phyloP scores from a whole-genome alignment of 1,139 yeast species.

The Waltiozyma sp. region DNA sequence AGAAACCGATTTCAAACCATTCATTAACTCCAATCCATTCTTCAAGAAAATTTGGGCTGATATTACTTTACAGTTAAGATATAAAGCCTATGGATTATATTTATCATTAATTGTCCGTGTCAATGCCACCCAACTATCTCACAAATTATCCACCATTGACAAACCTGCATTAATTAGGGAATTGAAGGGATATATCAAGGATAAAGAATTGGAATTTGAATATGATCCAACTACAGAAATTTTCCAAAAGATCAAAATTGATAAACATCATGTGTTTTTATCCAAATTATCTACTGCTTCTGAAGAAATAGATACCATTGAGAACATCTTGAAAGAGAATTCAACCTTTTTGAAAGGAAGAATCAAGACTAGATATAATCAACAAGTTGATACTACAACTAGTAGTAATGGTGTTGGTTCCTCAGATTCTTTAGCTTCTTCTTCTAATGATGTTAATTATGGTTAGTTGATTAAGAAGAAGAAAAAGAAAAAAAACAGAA shows the following conservation, averaged over 20 bases:
- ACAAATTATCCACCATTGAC: slow-evolving; percentile 11
- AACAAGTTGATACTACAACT: no score
- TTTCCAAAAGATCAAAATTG: slow-evolving; percentile 6
- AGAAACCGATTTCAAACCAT: slow-evolving; percentile 3
- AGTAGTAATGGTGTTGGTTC: no score
- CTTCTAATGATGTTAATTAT: no score
- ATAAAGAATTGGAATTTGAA: slow-evolving; percentile 8
- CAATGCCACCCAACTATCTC: slow-evolving; percentile 12
- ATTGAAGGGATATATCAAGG: slow-evolving; percentile 8
- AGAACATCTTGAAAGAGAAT: slow-evolving; percentile 4
- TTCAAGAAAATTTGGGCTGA: slow-evolving; percentile 12
- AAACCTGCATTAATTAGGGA: slow-evolving; percentile 8
- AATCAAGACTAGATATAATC: no score
- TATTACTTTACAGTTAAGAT: slow-evolving; percentile 13
- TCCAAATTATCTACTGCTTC: slow-evolving; percentile 11
- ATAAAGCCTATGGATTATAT: slow-evolving; percentile 15
- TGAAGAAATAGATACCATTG: slow-evolving; percentile 13
- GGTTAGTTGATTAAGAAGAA: no score
- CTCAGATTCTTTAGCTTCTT: no score
- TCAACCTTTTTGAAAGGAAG: neutral
- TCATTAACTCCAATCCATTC: slow-evolving; percentile 6
- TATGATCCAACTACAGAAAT: slow-evolving; percentile 8
- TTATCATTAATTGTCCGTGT: slow-evolving; percentile 14
- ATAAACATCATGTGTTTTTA: slow-evolving; percentile 7
- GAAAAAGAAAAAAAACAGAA: no score